Percentiles rank a stretch among this genome's conserved stretches.
Conservation (phyloP, 176 grass and related monocot genomes). For the Bonia amplexicaulis region DNA sequence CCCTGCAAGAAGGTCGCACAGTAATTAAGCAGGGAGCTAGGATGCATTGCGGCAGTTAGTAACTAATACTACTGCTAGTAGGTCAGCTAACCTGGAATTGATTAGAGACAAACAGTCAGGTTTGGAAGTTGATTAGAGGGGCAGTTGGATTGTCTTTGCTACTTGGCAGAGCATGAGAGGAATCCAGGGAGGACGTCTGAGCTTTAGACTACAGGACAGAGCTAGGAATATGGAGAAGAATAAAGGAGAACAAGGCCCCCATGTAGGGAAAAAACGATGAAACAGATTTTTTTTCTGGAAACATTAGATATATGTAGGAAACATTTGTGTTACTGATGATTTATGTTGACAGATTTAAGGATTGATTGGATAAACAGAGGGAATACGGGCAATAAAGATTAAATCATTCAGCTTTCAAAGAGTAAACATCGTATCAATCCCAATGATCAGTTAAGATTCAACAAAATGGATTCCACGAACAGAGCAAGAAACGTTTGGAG, state of each 20-base stretch:
- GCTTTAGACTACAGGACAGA: neutral
- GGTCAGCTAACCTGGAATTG: neutral
- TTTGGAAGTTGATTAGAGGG: neutral
- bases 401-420: neutral
- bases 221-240: neutral
- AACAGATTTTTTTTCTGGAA: neutral
- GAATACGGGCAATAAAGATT: neutral
- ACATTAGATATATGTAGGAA: neutral
- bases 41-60: neutral
- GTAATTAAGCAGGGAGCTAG: neutral
- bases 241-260: neutral
- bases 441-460: neutral
- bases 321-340: neutral
- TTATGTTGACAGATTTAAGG: neutral
- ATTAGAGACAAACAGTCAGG: neutral
- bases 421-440: neutral
- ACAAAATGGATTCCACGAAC: neutral
- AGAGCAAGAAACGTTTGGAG: neutral
- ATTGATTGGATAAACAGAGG: neutral
- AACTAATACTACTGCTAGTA: neutral
- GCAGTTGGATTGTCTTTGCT: neutral
- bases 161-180: constrained; percentile 5
- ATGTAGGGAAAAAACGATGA: neutral
- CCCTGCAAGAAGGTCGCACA: constrained; percentile 17
- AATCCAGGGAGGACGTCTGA: neutral